Evolutionary conservation across 805 yeast genomes (phyloP), one percentile per base, ranked within the genome.

Genomic region (Ogataea ramenticola): DNA sequence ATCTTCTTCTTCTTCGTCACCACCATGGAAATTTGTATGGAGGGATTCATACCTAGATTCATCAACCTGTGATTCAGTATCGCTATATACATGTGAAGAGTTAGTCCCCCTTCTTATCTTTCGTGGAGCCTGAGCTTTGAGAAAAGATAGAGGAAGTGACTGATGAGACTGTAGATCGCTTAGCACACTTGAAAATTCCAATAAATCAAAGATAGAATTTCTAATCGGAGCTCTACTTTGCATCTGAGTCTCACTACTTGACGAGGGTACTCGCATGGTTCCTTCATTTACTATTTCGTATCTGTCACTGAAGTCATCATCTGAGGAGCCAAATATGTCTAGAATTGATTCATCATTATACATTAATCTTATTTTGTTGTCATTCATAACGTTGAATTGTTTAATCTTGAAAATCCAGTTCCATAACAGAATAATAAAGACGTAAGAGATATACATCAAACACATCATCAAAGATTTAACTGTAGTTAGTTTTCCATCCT

Each of bases 381-480:
- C 61, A 12, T 54, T 49, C 19, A 45, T 41, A 2, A 57, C 41
- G 17, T 41, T 49, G 2, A 33, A 22, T n/a, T 49, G 47, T 21
- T 48, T 51, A 3, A 27, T 37, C n/a, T 52, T 43, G 2, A 51
- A 35, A 9, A 51, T 33, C 65, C 67, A 65, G 48, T 75, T 75
- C 70, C 77, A 64, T 17, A 58, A 31, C 3, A 72, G 56, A 20
- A 70, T 65, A 60, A 81, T 55, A 50, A 68, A 41, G 1, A 86
- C 91, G 55, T 89, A 90, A 0, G 61, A 43, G 0, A 75, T 44
- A 57, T 91, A 91, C 2, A 80, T 59, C 0, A 57, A 45, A 1
- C 84, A 65, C 70, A 90, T 71, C 9, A 72, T 49, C 1, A 71
- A 33, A 49, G 93, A 80, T 50, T 79, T 82, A 60, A 67, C 52